Evolutionary conservation across 2,329 filamentous ascomycete genomes (phyloP).

Genomic region (Fusarium sp.): DNA sequence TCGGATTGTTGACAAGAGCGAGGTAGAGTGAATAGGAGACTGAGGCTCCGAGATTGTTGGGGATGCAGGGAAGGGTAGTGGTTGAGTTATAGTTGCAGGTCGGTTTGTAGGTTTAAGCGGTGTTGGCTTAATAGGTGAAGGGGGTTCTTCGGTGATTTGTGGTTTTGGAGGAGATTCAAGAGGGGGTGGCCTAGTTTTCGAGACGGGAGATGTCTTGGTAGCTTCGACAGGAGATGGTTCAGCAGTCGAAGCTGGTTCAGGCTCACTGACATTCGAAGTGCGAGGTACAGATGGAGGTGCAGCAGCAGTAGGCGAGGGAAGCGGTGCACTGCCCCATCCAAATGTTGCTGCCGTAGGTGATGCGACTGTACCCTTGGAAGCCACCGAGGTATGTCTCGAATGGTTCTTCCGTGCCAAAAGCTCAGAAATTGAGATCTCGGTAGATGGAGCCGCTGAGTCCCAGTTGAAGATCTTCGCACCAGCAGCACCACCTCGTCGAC

Average conservation of each 20-base stretch:
- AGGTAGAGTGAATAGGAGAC: slow-evolving; percentile 19
- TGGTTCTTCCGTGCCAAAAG: slow-evolving; percentile 49
- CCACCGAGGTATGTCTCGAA: slow-evolving; percentile 42
- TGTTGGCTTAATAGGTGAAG: slow-evolving; percentile 31
- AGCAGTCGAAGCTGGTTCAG: slow-evolving; percentile 14
- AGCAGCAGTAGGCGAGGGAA: slow-evolving; percentile 33
- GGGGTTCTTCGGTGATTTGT: slow-evolving; percentile 18
- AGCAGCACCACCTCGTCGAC: slow-evolving; percentile 53
- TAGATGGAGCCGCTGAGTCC: slow-evolving; percentile 64
- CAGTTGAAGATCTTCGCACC: slow-evolving; percentile 69
- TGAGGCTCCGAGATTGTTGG: slow-evolving; percentile 26
- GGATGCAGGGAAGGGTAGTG: slow-evolving; percentile 29
- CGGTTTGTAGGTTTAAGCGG: slow-evolving; percentile 33
- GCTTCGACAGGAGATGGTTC: slow-evolving; percentile 22
- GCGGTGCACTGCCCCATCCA: slow-evolving; percentile 47
- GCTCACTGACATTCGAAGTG: slow-evolving; percentile 23
- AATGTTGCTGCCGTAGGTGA: slow-evolving; percentile 49
- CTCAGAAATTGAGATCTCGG: slow-evolving; percentile 62
- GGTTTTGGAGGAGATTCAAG: slow-evolving; percentile 12
- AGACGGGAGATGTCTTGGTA: slow-evolving; percentile 18
- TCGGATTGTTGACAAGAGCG: slow-evolving; percentile 22
- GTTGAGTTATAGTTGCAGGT: slow-evolving; percentile 37
- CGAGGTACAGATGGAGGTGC: slow-evolving; percentile 28
- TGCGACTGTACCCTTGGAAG: slow-evolving; percentile 35
- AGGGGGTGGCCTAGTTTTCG: neutral